These are phyloP conservation scores for Nicotiana tomentosiformis DNA, from an alignment of 257 asterid genomes.

Conservation along the genomic window DNA sequence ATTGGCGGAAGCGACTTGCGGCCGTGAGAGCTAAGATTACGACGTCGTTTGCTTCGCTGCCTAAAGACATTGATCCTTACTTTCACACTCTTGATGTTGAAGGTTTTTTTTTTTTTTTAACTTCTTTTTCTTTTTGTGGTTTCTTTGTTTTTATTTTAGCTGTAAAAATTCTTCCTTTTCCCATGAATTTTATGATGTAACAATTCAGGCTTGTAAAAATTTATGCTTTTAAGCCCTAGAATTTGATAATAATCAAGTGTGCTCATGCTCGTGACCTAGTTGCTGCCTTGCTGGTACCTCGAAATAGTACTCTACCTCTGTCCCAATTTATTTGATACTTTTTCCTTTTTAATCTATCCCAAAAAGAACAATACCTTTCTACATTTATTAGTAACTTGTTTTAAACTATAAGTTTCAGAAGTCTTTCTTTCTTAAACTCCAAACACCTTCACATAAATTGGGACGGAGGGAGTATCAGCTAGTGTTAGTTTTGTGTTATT, in stretches of 20 bases:
- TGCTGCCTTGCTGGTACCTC: not conserved
- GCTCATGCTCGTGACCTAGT: not conserved
- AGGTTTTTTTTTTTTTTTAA: constrained; percentile 43
- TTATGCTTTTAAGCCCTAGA: not conserved
- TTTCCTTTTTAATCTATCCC: no score
- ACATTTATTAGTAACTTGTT: no score
- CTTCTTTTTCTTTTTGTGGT: not conserved
- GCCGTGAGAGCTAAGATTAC: constrained; percentile 74
- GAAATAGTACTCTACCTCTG: not conserved
- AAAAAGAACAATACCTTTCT: no score
- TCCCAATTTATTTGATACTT: not conserved
- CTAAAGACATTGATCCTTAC: constrained; percentile 74
- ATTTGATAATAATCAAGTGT: not conserved
- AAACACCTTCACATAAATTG: no score
- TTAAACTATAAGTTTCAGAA: no score
- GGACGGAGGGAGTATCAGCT: not conserved
- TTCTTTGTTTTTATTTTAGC: not conserved
- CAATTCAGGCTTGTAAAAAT: not conserved
- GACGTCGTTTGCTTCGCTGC: constrained; percentile 66
- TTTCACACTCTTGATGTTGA: constrained; percentile 68
- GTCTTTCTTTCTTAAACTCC: no score
- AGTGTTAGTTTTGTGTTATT: not conserved
- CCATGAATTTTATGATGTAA: not conserved
- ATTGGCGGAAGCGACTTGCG: constrained; percentile 84
- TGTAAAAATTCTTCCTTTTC: not conserved